Base-by-base conservation (phyloP, 768 basidiomycete species). In the Arthromyces matolae region DNA sequence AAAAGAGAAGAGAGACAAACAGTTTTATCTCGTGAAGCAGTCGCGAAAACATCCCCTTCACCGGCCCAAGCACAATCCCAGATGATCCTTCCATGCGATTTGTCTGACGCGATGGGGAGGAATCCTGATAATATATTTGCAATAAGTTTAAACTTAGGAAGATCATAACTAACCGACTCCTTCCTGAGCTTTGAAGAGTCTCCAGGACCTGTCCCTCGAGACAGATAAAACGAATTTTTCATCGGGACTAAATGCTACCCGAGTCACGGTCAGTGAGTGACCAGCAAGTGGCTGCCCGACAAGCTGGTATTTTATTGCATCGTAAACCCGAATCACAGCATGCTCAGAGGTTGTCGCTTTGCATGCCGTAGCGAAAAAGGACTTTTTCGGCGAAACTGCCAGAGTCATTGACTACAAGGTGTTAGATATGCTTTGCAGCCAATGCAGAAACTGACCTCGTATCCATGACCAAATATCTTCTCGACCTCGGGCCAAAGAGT, bases 401-500 rank as follows among this genome's bases (percentile, higher is more conserved):
- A 97, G 69, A 0, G 87, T 78, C 38, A 94, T 87, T 7, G 89
- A 86, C 91, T 95, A 49, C 12, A 33, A 24, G n/a, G 35, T 32
- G 36, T 39, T 24, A 25, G 43, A 54, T 13, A 36, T 27, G 32
- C 13, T 45, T 22, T 41, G 29, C 12, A 25, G 37, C 33, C 23
- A 52, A 19, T 23, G 16, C 34, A 22, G 12, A 14, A 23, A 27
- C 68, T 42, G 50, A 87, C 92, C 79, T 99, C 96, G 58, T 97
- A 98, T 33, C 95, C 93, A 65, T 98, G 96, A 4, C 95, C 96
- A 63, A 96, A 99, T 0, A 99, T 75, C 64, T 99, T 99, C 59
- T 98, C 96, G 1, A 83, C 72, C 69, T 99, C 96, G 0, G 95
- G 96, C 96, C 96, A 99, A 1, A 98, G 73, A 0, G 95, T 98